Evolutionary conservation across 2,329 filamentous ascomycete genomes (phyloP).

Genomic region (Bipolaris cookei): DNA sequence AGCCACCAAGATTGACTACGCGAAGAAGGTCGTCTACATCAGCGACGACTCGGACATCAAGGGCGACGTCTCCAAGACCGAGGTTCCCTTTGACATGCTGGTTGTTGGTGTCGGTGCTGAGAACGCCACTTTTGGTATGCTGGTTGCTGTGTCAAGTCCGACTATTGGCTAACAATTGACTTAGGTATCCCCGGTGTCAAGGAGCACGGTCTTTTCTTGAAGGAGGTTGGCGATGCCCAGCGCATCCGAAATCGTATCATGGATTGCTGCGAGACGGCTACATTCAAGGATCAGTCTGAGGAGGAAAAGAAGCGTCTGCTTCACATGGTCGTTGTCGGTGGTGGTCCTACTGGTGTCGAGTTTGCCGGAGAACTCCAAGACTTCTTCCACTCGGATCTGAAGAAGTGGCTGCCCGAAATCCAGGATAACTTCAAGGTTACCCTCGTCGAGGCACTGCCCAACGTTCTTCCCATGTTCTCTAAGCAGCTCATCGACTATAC

Average conservation of each 20-base stretch:
- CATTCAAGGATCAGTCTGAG: slow-evolving; percentile 91
- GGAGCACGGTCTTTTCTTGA: slow-evolving; percentile 96
- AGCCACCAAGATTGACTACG: slow-evolving; percentile 91
- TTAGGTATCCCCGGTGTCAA: slow-evolving; percentile 85
- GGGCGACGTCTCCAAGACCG: slow-evolving; percentile 78
- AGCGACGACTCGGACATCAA: slow-evolving; percentile 93
- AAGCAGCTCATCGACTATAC: slow-evolving; percentile 99
- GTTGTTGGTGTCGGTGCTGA: slow-evolving; percentile 97
- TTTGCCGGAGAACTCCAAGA: slow-evolving; percentile 98
- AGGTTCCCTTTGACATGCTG: slow-evolving; percentile 97
- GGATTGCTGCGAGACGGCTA: slow-evolving; percentile 98
- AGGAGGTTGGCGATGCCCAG: slow-evolving; percentile 97
- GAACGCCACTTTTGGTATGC: slow-evolving; percentile 91
- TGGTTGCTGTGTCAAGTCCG: neutral
- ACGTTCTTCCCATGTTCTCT: slow-evolving; percentile 96
- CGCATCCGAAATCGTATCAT: slow-evolving; percentile 98
- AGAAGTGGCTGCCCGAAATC: slow-evolving; percentile 97
- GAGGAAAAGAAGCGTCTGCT: slow-evolving; percentile 92
- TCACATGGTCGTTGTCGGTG: slow-evolving; percentile 89
- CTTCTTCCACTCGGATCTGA: slow-evolving; percentile 97
- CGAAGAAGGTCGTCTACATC: slow-evolving; percentile 86
- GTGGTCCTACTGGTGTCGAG: slow-evolving; percentile 95
- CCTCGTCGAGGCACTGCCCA: slow-evolving; percentile 94
- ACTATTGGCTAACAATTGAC: slow-evolving; percentile 22
- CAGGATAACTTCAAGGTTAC: slow-evolving; percentile 95